phyloP scores from a whole-genome alignment of 352 stramenopile genomes.

The Hyaloperonospora arabidopsidis region DNA sequence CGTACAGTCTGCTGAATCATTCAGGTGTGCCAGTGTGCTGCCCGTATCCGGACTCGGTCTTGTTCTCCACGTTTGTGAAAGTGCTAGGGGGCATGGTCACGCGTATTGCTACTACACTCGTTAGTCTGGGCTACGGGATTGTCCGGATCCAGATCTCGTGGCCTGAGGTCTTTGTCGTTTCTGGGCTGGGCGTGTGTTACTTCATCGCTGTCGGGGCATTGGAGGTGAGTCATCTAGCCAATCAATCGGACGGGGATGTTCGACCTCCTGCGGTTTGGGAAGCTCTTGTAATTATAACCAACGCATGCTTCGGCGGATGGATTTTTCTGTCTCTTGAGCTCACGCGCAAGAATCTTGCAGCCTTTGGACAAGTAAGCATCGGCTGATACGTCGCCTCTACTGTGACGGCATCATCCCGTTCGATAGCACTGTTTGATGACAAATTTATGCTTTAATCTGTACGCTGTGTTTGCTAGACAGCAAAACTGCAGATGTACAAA shows the following conservation, averaged over 20 bases:
- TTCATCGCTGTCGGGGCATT: constrained; percentile 68
- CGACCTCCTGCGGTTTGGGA: constrained; percentile 68
- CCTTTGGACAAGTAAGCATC: constrained; percentile 57
- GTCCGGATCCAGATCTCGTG: constrained; percentile 63
- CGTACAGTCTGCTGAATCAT: constrained; percentile 66
- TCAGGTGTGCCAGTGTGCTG: constrained; percentile 68
- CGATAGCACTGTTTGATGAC: neutral
- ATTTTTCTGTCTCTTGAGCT: constrained; percentile 77
- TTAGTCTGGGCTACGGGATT: constrained; percentile 79
- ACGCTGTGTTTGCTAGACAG: constrained; percentile 27
- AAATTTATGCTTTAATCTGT: neutral
- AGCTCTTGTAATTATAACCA: constrained; percentile 65
- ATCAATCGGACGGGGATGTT: constrained; percentile 62
- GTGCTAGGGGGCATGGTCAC: constrained; percentile 68
- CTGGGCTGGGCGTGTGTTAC: constrained; percentile 71
- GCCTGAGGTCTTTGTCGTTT: constrained; percentile 67
- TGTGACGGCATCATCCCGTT: neutral
- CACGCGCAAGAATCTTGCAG: constrained; percentile 70
- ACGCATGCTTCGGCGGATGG: constrained; percentile 77
- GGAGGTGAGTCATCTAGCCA: constrained; percentile 73
- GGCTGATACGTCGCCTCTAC: neutral
- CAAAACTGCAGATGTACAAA: constrained; percentile 73
- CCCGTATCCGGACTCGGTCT: constrained; percentile 56
- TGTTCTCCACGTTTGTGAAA: constrained; percentile 68
- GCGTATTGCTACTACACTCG: constrained; percentile 63